A percentile compares a stretch with the other conserved stretches of the same genome.
These are phyloP conservation scores for Didymellaceae sp. DNA, from an alignment of 2,329 filamentous ascomycete genomes.

Conservation along the genomic window DNA sequence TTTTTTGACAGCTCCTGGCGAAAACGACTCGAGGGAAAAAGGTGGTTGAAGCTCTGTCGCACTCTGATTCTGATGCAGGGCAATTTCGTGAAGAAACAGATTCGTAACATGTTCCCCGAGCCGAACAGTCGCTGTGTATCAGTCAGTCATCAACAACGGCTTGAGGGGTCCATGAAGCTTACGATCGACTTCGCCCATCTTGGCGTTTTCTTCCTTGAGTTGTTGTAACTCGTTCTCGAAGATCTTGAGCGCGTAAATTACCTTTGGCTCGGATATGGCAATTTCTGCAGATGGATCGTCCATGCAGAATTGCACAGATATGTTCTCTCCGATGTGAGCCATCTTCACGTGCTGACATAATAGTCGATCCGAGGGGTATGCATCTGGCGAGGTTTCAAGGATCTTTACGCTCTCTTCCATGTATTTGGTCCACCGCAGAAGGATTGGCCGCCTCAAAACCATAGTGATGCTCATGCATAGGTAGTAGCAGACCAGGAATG, in stretches of 20 bases:
- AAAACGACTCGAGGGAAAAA: slow-evolving; percentile 51
- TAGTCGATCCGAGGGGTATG: slow-evolving; percentile 62
- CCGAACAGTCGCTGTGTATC: slow-evolving; percentile 44
- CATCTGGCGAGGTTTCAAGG: slow-evolving; percentile 62
- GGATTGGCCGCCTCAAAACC: slow-evolving; percentile 63
- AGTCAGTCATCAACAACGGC: slow-evolving; percentile 11
- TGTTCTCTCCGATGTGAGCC: slow-evolving; percentile 64
- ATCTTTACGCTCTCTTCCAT: slow-evolving; percentile 68
- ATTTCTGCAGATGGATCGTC: slow-evolving; percentile 59
- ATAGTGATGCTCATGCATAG: slow-evolving; percentile 64
- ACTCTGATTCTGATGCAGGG: slow-evolving; percentile 54
- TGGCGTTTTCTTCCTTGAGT: slow-evolving; percentile 45
- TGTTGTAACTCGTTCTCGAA: slow-evolving; percentile 59
- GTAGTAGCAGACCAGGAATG: slow-evolving; percentile 68
- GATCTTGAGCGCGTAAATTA: slow-evolving; percentile 61
- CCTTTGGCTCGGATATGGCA: slow-evolving; percentile 61
- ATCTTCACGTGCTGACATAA: slow-evolving; percentile 65
- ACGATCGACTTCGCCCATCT: slow-evolving; percentile 47
- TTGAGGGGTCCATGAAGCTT: slow-evolving; percentile 21
- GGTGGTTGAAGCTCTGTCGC: slow-evolving; percentile 54
- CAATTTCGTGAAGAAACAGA: slow-evolving; percentile 59
- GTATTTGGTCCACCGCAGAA: slow-evolving; percentile 67
- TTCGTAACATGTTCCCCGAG: slow-evolving; percentile 57
- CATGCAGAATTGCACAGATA: slow-evolving; percentile 64
- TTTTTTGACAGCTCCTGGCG: slow-evolving; percentile 47